Evolutionary conservation across 305 asterid species (phyloP).

Genomic region (Lippia alba): DNA sequence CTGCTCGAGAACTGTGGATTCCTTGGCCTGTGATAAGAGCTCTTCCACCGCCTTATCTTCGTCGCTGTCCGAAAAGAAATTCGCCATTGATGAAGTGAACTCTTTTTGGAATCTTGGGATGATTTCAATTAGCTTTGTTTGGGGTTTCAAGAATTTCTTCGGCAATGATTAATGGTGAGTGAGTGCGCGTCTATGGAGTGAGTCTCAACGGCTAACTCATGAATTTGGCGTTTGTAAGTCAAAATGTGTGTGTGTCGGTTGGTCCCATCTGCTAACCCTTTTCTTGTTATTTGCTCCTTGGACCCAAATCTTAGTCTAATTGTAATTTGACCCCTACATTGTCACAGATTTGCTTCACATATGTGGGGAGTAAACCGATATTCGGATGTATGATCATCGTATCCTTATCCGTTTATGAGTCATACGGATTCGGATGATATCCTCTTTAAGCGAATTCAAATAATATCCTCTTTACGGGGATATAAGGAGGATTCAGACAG

Average conservation of each 20-base stretch:
- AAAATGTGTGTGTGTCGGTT: background rate
- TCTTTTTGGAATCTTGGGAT: slow-evolving; percentile 1
- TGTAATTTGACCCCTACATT: background rate
- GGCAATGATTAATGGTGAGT: background rate
- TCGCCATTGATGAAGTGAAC: slow-evolving; percentile 47
- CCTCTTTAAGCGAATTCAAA: no score
- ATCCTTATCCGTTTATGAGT: no score
- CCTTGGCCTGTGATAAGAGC: slow-evolving; percentile 75
- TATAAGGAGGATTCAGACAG: no score
- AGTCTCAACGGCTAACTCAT: slow-evolving; percentile 51
- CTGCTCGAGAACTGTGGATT: slow-evolving; percentile 72
- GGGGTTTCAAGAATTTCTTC: background rate
- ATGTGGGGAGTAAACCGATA: no score
- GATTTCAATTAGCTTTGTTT: background rate
- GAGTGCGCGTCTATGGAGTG: slow-evolving; percentile 4
- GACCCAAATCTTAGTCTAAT: background rate
- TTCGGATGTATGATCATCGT: no score
- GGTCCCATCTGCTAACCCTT: slow-evolving; percentile 17
- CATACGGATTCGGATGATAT: no score
- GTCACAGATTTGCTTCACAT: no score
- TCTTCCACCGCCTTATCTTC: slow-evolving; percentile 80
- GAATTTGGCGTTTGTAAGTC: slow-evolving; percentile 33
- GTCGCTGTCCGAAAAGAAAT: slow-evolving; percentile 76
- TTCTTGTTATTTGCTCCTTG: slow-evolving; percentile 6
- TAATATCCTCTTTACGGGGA: no score